Percentiles rank a stretch among this genome's conserved stretches.
phyloP scores from a whole-genome alignment of 2,329 filamentous ascomycete genomes.

The Sordariomycetes sp. region DNA sequence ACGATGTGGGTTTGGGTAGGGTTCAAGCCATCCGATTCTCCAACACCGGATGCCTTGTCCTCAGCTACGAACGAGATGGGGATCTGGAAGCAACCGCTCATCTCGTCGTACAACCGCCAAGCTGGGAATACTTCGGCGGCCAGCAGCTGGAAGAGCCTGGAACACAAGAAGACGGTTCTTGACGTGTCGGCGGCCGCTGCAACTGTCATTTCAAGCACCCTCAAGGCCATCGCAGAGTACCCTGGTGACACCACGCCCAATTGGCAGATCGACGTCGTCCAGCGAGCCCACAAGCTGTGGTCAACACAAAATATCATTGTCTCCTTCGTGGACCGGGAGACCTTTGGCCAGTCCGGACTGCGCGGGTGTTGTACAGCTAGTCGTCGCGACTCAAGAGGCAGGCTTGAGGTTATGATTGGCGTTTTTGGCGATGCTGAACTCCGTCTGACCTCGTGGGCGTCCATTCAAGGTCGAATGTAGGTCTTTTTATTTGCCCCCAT shows the following conservation, averaged over 20 bases:
- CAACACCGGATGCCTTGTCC: neutral
- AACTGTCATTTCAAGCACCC: neutral
- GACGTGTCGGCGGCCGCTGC: neutral
- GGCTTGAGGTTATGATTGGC: conserved; percentile 14
- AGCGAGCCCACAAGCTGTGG: conserved; percentile 14
- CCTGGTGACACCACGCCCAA: neutral
- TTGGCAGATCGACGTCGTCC: conserved; percentile 8
- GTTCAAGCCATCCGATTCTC: conserved; percentile 4
- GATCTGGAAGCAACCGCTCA: conserved; percentile 1
- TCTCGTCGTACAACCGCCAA: conserved; percentile 5
- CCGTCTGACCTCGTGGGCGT: conserved; percentile 13
- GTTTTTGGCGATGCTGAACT: conserved; percentile 16
- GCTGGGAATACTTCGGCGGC: conserved; percentile 5
- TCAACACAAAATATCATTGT: conserved; percentile 11
- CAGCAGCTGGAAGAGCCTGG: conserved; percentile 7
- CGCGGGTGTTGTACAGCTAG: conserved; percentile 15
- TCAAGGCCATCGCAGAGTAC: neutral
- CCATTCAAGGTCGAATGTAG: conserved; percentile 11
- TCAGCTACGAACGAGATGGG: neutral
- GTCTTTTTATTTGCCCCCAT: neutral
- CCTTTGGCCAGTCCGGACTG: conserved; percentile 15
- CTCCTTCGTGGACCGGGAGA: conserved; percentile 12
- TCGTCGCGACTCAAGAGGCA: conserved; percentile 8
- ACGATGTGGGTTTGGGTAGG: conserved; percentile 19
- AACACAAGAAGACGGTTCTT: conserved; percentile 6